Conservation (phyloP, 176 grass and related monocot genomes). For the Elymus sibiricus region DNA sequence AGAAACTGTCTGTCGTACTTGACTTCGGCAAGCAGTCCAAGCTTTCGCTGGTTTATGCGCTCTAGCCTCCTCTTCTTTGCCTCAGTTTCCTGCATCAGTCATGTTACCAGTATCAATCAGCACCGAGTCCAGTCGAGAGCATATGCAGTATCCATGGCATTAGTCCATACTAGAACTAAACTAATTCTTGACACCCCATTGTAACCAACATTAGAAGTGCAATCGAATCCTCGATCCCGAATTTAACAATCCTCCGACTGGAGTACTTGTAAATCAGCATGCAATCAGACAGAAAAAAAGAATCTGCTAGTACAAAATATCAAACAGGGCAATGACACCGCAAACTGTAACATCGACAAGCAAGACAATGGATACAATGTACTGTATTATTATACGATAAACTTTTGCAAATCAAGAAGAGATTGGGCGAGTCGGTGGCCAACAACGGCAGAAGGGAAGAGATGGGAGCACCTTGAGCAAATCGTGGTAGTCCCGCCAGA, state of each 20-base stretch:
- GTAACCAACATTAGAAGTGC: neutral
- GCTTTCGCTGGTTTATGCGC: conserved; percentile 38
- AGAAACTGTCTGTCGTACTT: conserved; percentile 37
- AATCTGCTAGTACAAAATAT: neutral
- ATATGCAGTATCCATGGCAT: neutral
- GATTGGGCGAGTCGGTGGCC: neutral
- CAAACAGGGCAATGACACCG: neutral
- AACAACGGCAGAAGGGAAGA: neutral
- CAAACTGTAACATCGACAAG: neutral
- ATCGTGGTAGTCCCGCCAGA: conserved; percentile 54
- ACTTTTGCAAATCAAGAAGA: neutral
- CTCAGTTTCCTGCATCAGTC: conserved; percentile 52
- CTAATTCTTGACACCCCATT: neutral
- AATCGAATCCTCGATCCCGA: neutral
- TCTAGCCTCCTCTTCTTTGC: conserved; percentile 52
- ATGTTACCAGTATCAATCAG: neutral
- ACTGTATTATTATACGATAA: neutral
- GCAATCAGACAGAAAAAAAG: neutral
- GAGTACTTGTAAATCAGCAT: neutral
- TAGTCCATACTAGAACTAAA: neutral
- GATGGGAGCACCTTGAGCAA: conserved; percentile 37
- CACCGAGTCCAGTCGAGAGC: neutral
- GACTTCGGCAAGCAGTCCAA: conserved; percentile 50
- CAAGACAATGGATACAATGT: neutral
- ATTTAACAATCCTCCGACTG: neutral